Evolutionary conservation across 257 asterid species (phyloP).

Genomic region (Solanum bukasovii): DNA sequence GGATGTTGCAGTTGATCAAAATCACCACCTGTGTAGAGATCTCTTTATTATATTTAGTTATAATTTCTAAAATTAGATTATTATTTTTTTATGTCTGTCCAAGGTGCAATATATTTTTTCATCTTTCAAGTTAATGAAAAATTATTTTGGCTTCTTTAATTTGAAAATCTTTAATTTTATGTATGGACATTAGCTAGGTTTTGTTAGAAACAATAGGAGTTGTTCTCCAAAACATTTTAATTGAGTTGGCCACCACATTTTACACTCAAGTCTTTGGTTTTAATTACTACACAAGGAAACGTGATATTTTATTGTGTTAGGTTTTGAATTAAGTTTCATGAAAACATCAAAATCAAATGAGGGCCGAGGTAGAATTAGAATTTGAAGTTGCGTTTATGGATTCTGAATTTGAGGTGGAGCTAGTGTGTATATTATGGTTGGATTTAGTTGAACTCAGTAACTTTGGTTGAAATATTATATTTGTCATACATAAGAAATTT

Average conservation of each 20-base stretch:
- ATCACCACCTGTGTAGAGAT: neutral
- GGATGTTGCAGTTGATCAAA: neutral
- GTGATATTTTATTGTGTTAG: neutral
- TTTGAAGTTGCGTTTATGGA: neutral
- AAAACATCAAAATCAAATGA: neutral
- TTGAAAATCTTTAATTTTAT: neutral
- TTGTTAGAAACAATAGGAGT: neutral
- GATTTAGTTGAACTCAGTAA: neutral
- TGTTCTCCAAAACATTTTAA: neutral
- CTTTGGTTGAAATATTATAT: neutral
- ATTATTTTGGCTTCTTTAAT: neutral
- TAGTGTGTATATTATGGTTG: neutral
- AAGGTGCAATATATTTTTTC: neutral
- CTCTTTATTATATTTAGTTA: neutral
- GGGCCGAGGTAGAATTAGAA: neutral
- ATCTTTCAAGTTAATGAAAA: neutral
- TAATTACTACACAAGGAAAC: neutral
- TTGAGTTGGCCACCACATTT: conserved; percentile 1
- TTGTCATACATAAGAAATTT: neutral
- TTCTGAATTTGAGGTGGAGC: neutral
- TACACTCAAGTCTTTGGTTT: neutral
- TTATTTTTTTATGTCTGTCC: too few species aligned
- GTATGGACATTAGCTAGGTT: neutral
- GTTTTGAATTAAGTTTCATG: neutral
- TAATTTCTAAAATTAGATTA: neutral